Evolutionary conservation across 2,329 filamentous ascomycete species (phyloP).

Genomic region (Penicillium sp.): DNA sequence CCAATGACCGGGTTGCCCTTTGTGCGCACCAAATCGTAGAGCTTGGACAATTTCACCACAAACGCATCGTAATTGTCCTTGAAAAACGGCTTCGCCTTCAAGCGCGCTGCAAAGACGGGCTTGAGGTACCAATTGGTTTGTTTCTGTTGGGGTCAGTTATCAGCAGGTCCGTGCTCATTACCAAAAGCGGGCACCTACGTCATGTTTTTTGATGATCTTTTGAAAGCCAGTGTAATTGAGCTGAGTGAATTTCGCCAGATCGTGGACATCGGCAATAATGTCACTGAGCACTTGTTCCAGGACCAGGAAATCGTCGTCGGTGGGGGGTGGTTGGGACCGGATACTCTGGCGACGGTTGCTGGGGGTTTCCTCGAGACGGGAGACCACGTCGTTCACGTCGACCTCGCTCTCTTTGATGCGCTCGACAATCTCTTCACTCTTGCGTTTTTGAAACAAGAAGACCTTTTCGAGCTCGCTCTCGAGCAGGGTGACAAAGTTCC

Average conservation of each 20-base stretch:
- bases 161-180: background rate
- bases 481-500: conserved; percentile 75
- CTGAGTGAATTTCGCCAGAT: conserved; percentile 95
- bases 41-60: conserved; percentile 85
- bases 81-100: conserved; percentile 97
- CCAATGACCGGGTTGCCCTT: conserved; percentile 88
- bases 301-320: conserved; percentile 88
- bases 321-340: conserved; percentile 44
- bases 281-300: conserved; percentile 94
- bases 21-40: conserved; percentile 92
- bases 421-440: conserved; percentile 89
- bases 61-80: conserved; percentile 98
- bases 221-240: conserved; percentile 98
- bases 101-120: conserved; percentile 88
- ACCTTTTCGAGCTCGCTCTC: conserved; percentile 95
- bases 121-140: conserved; percentile 86
- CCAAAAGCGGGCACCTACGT: conserved; percentile 53
- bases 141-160: conserved; percentile 56
- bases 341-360: conserved; percentile 28
- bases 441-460: conserved; percentile 94
- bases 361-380: conserved; percentile 59
- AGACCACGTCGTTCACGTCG: conserved; percentile 83
- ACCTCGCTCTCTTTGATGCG: conserved; percentile 81
- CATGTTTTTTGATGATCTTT: conserved; percentile 99
- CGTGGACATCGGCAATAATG: conserved; percentile 96